phyloP scores from a whole-genome alignment of 768 basidiomycete genomes.

The Clitopilus hobsonii region DNA sequence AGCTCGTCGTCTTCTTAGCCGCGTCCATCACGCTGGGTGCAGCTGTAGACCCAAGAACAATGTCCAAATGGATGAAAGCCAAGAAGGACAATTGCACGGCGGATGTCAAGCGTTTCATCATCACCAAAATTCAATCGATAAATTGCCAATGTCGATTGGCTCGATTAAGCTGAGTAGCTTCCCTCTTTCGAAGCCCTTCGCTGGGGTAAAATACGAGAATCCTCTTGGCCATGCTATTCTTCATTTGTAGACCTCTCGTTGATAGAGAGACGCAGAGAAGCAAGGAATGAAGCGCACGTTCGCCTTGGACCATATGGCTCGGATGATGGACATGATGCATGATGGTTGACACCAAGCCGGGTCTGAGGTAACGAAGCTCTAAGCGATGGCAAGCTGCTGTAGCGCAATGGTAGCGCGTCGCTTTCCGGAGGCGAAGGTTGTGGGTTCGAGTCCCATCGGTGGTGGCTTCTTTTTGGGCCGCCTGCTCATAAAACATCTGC shows the following conservation, averaged over 20 bases:
- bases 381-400: not conserved
- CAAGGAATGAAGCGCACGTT: not conserved
- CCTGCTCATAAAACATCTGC: not conserved
- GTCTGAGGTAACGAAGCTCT: not conserved
- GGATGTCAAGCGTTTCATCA: not conserved
- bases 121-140: not conserved
- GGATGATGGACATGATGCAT: too few species aligned
- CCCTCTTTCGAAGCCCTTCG: too few species aligned
- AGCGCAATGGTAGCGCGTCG: not conserved
- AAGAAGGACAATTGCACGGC: not conserved
- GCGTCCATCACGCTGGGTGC: not conserved
- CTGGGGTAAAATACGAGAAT: too few species aligned
- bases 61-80: not conserved
- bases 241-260: not conserved
- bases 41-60: not conserved
- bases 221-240: not conserved
- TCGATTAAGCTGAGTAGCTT: too few species aligned
- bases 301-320: not conserved
- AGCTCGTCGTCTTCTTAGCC: not conserved
- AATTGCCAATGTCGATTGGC: not conserved
- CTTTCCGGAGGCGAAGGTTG: conserved; percentile 1
- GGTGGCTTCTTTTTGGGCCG: not conserved
- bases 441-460: conserved; percentile 2
- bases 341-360: not conserved
- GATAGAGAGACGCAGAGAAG: not conserved